phyloP scores from a whole-genome alignment of 2,329 filamentous ascomycete genomes.

The Colletotrichum viniferum region DNA sequence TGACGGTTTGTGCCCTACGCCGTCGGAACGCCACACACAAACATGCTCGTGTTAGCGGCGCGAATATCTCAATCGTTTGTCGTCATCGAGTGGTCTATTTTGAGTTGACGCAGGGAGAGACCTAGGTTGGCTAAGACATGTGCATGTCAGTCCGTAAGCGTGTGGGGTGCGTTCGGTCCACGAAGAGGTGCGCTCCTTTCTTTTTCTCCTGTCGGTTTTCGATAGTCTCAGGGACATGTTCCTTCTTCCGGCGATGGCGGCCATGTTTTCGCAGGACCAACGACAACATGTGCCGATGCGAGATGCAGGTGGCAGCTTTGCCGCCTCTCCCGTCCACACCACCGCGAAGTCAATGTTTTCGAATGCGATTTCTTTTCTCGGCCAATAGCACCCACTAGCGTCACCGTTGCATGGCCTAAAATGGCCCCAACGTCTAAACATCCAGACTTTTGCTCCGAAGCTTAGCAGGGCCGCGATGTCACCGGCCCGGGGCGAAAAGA shows the following conservation, averaged over 20 bases:
- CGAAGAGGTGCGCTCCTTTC: background rate
- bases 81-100: background rate
- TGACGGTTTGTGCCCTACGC: background rate
- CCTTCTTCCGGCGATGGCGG: background rate
- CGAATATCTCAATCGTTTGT: background rate
- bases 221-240: conserved; percentile 1
- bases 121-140: background rate
- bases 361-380: background rate
- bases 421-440: background rate
- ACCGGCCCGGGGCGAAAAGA: background rate
- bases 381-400: conserved; percentile 13
- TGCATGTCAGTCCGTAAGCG: background rate
- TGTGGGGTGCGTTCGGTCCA: background rate
- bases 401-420: background rate
- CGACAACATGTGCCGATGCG: background rate
- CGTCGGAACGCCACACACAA: background rate
- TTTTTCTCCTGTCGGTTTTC: background rate
- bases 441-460: background rate
- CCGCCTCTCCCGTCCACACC: background rate
- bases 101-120: background rate
- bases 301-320: background rate
- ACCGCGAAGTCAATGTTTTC: background rate
- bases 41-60: background rate
- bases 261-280: background rate
- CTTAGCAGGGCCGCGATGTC: background rate